Percentiles rank a stretch among this genome's conserved stretches.
Conservation (phyloP, 805 yeast genomes). For the Candida morakotiae region DNA sequence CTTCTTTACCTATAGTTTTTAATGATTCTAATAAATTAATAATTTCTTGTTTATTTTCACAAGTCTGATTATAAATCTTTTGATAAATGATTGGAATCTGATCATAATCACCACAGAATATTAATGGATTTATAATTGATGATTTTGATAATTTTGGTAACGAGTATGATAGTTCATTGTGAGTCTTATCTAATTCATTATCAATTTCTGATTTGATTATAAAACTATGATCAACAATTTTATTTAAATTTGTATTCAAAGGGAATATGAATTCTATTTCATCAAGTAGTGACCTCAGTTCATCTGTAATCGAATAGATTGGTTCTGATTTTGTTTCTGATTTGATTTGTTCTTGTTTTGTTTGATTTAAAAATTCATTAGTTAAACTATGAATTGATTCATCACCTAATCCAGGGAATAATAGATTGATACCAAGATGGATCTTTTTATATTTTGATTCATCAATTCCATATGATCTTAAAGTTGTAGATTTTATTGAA, state of each 20-base stretch:
- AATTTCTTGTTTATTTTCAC: neutral
- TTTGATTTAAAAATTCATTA: neutral
- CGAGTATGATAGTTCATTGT: neutral
- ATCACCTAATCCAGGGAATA: conserved; percentile 6
- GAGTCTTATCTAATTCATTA: neutral
- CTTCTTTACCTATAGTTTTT: neutral
- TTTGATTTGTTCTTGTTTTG: neutral
- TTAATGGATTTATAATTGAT: conserved; percentile 1
- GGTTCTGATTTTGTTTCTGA: neutral
- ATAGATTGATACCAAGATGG: conserved; percentile 1
- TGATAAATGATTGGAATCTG: neutral
- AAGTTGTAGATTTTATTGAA: neutral
- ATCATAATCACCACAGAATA: conserved; percentile 4
- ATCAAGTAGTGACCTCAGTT: neutral
- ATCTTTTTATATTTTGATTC: neutral
- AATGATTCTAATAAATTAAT: neutral
- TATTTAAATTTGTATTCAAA: neutral
- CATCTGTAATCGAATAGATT: neutral
- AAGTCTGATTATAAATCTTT: neutral
- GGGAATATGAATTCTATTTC: conserved; percentile 3
- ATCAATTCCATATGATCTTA: neutral
- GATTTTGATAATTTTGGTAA: neutral
- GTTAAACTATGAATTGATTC: neutral
- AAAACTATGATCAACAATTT: conserved; percentile 1
- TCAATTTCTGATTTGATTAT: conserved; percentile 1